These are phyloP conservation scores for Exophiala viscosa DNA, from an alignment of 2,329 filamentous ascomycete genomes.

Conservation along the genomic window DNA sequence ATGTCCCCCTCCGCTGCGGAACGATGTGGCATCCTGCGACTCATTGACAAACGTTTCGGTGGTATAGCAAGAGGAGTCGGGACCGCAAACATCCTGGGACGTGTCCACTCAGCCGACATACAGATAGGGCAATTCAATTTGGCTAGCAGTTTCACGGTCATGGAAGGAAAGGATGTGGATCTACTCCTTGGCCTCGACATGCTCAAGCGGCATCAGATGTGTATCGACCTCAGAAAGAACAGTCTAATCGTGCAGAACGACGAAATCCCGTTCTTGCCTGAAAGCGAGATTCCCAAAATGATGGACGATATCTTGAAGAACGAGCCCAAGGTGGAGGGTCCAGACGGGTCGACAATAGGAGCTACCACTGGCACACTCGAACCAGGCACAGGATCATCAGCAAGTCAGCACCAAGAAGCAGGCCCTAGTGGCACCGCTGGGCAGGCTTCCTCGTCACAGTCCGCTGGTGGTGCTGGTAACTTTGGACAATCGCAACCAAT, in stretches of 20 bases:
- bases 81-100: constrained; percentile 88
- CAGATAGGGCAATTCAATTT: constrained; percentile 84
- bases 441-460: constrained; percentile 22
- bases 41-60: constrained; percentile 87
- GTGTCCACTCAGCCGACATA: constrained; percentile 92
- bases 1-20: constrained; percentile 95
- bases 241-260: constrained; percentile 83
- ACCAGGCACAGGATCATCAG: constrained; percentile 7
- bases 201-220: constrained; percentile 92
- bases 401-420: not conserved
- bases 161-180: constrained; percentile 97
- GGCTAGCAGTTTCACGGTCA: constrained; percentile 95
- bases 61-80: constrained; percentile 92
- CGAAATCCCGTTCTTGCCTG: constrained; percentile 83
- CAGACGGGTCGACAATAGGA: constrained; percentile 84
- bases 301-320: constrained; percentile 64
- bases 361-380: constrained; percentile 68
- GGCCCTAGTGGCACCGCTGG: constrained; percentile 18
- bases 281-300: constrained; percentile 89
- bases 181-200: constrained; percentile 91
- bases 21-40: constrained; percentile 89
- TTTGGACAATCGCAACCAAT: constrained; percentile 35
- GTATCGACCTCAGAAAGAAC: constrained; percentile 80
- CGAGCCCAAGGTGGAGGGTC: constrained; percentile 80
- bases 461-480: constrained; percentile 22